Conservation (phyloP, 805 yeast genomes). For the Cyberlindnera subsufficiens region DNA sequence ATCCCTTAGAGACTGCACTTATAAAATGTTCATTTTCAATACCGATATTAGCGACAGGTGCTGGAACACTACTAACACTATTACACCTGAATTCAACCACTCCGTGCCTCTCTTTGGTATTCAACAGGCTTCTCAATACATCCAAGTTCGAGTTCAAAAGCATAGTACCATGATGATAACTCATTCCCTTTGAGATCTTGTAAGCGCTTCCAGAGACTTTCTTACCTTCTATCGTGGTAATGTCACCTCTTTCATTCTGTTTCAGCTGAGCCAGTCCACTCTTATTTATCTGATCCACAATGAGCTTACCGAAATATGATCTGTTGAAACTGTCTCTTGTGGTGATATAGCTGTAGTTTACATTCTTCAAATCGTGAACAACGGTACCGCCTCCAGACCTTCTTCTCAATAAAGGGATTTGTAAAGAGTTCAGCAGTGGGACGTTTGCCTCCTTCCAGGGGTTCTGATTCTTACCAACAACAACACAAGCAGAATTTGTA, state of each 20-base stretch:
- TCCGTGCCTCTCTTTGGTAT: conserved; percentile 33
- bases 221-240: conserved; percentile 39
- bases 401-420: conserved; percentile 69
- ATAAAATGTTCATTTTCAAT: conserved; percentile 42
- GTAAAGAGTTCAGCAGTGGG: conserved; percentile 39
- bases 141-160: conserved; percentile 59
- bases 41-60: conserved; percentile 68
- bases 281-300: conserved; percentile 31
- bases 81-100: conserved; percentile 34
- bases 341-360: conserved; percentile 78
- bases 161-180: conserved; percentile 97
- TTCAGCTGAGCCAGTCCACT: conserved; percentile 23
- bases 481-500: conserved; percentile 78
- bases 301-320: conserved; percentile 25
- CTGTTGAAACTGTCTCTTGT: conserved; percentile 61
- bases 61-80: conserved; percentile 70
- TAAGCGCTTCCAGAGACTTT: conserved; percentile 94
- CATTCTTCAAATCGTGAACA: conserved; percentile 87
- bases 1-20: conserved; percentile 24
- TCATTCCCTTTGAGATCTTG: conserved; percentile 72
- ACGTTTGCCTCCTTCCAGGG: conserved; percentile 86
- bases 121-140: conserved; percentile 54
- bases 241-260: conserved; percentile 78
- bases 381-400: conserved; percentile 96
- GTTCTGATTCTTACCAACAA: conserved; percentile 92